phyloP scores from a whole-genome alignment of 495 filamentous ascomycete genomes.

The Ramalina intermedia region DNA sequence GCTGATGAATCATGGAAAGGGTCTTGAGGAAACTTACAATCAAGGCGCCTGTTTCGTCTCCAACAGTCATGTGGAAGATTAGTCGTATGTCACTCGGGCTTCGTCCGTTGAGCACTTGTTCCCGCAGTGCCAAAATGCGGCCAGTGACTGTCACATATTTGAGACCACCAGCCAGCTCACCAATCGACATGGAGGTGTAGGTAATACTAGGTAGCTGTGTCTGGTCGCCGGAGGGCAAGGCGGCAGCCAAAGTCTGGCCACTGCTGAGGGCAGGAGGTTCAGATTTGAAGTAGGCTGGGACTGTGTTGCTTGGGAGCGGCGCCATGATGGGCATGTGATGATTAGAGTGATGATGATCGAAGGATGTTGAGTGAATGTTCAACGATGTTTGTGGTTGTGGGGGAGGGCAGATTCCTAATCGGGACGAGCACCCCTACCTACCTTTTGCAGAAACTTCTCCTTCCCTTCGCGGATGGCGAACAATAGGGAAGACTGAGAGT shows the following conservation, averaged over 20 bases:
- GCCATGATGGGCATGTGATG: conserved; percentile 12
- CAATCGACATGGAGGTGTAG: conserved; percentile 37
- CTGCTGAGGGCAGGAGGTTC: conserved; percentile 24
- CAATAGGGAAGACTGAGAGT: not conserved
- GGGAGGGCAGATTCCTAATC: too few relatives aligned
- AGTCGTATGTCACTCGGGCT: conserved; percentile 23
- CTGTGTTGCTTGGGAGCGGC: conserved; percentile 26
- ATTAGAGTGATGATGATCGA: not conserved
- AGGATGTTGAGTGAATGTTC: not conserved
- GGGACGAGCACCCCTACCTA: too few relatives aligned
- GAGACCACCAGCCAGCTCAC: conserved; percentile 36
- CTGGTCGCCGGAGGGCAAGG: conserved; percentile 24
- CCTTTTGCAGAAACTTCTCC: too few relatives aligned
- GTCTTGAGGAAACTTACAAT: conserved; percentile 23
- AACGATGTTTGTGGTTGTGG: too few relatives aligned
- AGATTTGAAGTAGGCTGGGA: conserved; percentile 39
- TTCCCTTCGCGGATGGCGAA: not conserved
- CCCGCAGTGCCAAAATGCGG: conserved; percentile 28
- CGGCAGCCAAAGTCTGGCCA: conserved; percentile 36
- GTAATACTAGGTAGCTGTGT: conserved; percentile 40
- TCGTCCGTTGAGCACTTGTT: conserved; percentile 30
- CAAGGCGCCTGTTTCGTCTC: conserved; percentile 43
- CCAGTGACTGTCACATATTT: conserved; percentile 37
- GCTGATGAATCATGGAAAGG: too few relatives aligned
- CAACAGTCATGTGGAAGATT: conserved; percentile 39